These are phyloP conservation scores for Lablab purpureus DNA, from an alignment of 306 rosid species.

Conservation along the genomic window DNA sequence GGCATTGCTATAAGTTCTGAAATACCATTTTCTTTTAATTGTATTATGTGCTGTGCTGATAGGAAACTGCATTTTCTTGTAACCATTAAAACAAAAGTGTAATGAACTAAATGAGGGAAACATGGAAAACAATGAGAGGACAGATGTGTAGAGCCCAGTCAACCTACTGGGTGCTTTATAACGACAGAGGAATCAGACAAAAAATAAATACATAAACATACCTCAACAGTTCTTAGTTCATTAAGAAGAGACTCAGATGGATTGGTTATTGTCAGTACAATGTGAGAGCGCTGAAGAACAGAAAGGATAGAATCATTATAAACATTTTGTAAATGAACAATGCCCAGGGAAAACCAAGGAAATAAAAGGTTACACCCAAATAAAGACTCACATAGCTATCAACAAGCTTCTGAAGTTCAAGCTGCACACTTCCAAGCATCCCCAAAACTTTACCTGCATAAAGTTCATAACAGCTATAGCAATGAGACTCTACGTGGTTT, in stretches of 20 bases:
- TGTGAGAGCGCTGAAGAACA: slow-evolving; percentile 77
- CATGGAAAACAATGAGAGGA: not conserved
- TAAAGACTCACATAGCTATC: slow-evolving; percentile 80
- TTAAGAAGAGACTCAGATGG: slow-evolving; percentile 95
- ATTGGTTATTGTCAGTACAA: slow-evolving; percentile 73
- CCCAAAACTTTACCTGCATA: slow-evolving; percentile 74
- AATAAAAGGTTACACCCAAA: slow-evolving; percentile 41
- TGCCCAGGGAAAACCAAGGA: slow-evolving; percentile 23
- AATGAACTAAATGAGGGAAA: slow-evolving; percentile 11
- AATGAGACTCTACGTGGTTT: slow-evolving; percentile 43
- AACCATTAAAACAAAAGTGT: slow-evolving; percentile 3
- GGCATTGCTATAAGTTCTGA: slow-evolving; percentile 26
- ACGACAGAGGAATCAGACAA: not conserved
- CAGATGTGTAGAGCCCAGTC: slow-evolving; percentile 23
- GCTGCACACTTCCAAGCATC: slow-evolving; percentile 79
- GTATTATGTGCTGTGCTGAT: slow-evolving; percentile 11
- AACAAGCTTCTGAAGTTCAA: slow-evolving; percentile 82
- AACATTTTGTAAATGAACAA: slow-evolving; percentile 28
- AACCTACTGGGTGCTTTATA: slow-evolving; percentile 1
- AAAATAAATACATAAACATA: slow-evolving; percentile 48
- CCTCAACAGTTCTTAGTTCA: slow-evolving; percentile 93
- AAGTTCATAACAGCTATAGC: slow-evolving; percentile 43
- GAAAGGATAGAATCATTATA: slow-evolving; percentile 47
- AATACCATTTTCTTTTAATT: slow-evolving; percentile 22
- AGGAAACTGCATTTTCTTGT: slow-evolving; percentile 23